phyloP scores from a whole-genome alignment of 2,329 filamentous ascomycete genomes.

The Torrubiellomyces zombiae region DNA sequence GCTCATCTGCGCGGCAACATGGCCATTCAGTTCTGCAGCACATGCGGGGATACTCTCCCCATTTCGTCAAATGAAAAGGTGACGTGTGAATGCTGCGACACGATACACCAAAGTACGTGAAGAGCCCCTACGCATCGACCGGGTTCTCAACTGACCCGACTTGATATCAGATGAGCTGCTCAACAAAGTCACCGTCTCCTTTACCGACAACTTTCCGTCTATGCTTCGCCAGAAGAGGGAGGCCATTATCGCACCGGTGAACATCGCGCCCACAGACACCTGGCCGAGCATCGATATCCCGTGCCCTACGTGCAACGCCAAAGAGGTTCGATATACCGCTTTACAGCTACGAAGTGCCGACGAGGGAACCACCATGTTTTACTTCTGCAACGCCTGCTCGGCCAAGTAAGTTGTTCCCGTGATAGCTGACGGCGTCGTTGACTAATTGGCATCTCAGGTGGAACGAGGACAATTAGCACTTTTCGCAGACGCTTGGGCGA shows the following conservation, averaged over 20 bases:
- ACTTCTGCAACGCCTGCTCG: constrained; percentile 4
- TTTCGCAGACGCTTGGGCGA: too few relatives aligned
- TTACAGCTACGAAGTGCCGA: constrained; percentile 6
- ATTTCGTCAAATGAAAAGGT: constrained; percentile 3
- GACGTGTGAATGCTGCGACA: constrained; percentile 4
- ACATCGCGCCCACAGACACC: constrained; percentile 1
- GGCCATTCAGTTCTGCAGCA: constrained; percentile 5
- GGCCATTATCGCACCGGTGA: constrained; percentile 1
- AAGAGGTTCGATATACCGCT: constrained; percentile 5
- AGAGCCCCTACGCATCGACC: too few relatives aligned
- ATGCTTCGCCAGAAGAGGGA: constrained; percentile 3
- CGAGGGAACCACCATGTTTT: constrained; percentile 6
- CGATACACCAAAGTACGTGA: too few relatives aligned
- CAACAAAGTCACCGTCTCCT: constrained; percentile 1
- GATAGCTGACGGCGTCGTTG: neutral
- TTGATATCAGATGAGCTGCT: constrained; percentile 4
- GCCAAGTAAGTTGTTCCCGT: constrained; percentile 2
- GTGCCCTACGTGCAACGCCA: constrained; percentile 4
- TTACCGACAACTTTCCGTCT: constrained; percentile 5
- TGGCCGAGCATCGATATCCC: constrained; percentile 3
- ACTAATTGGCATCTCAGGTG: constrained; percentile 2
- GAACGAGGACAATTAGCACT: constrained; percentile 6
- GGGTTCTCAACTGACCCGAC: too few relatives aligned
- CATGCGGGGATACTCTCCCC: constrained; percentile 5
- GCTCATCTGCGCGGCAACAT: too few relatives aligned